Evolutionary conservation across 176 grass and related monocot species (phyloP).

Genomic region (Hordeum marinum): DNA sequence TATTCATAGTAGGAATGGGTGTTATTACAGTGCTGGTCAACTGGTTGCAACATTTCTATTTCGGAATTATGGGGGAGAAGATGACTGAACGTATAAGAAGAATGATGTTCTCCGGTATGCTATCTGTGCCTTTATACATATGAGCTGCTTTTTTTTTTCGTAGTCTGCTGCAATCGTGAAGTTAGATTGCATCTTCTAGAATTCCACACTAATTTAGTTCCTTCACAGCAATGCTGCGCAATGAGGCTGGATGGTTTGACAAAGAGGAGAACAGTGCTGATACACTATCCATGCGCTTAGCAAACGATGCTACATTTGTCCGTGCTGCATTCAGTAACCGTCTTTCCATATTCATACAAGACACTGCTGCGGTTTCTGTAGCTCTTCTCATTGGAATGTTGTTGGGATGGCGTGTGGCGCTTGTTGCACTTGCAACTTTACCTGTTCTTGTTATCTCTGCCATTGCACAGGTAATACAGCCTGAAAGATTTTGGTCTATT

Average conservation of each 20-base stretch:
- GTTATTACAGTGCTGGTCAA: slow-evolving; percentile 93
- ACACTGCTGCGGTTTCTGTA: slow-evolving; percentile 79
- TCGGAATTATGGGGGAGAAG: slow-evolving; percentile 99
- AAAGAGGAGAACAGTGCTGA: slow-evolving; percentile 98
- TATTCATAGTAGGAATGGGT: slow-evolving; percentile 97
- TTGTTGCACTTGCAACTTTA: slow-evolving; percentile 90
- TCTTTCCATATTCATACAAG: slow-evolving; percentile 99
- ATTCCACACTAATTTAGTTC: slow-evolving; percentile 26
- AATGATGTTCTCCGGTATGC: slow-evolving; percentile 99
- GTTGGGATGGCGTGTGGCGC: slow-evolving; percentile 84
- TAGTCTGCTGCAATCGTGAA: slow-evolving; percentile 15
- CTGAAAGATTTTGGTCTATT: slow-evolving; percentile 8
- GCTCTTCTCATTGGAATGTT: slow-evolving; percentile 96
- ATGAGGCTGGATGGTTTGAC: slow-evolving; percentile 99
- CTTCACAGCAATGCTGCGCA: slow-evolving; percentile 79
- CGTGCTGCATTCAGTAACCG: slow-evolving; percentile 97
- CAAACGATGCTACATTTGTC: slow-evolving; percentile 98
- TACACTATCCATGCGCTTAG: slow-evolving; percentile 85
- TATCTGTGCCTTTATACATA: slow-evolving; percentile 5
- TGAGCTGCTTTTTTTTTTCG: background rate
- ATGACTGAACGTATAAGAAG: slow-evolving; percentile 99
- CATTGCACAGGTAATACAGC: slow-evolving; percentile 84
- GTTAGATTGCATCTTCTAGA: slow-evolving; percentile 12
- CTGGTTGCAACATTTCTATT: slow-evolving; percentile 99
- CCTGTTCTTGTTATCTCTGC: slow-evolving; percentile 91